Evolutionary conservation across 2,329 filamentous ascomycete genomes (phyloP), one percentile per base, ranked within the genome.

Genomic region (Daldinia sp.): DNA sequence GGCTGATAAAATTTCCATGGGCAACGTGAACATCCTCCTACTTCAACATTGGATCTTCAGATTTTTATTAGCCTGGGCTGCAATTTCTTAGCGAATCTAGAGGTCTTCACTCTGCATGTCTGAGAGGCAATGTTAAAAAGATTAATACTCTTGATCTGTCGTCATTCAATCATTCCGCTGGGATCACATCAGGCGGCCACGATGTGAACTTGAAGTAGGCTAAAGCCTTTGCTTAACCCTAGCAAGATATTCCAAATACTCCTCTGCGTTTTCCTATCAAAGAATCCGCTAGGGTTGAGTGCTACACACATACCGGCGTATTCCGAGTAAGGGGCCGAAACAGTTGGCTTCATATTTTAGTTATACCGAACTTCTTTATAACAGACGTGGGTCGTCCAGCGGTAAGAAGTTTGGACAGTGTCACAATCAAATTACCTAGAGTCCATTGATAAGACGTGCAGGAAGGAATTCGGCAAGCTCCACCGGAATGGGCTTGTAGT

Each of bases 1-100:
- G 11, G 80, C 82, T 4, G 77, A 84, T 49, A 73, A 74, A 13
- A 64, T 80, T 8, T 73, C 79, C 5, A 64, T 79, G 21, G 79
- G 82, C 2, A 77, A 68, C 29, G 61, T 75, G 15, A 67, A 72
- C 25, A 49, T 81, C 17, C 63, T 81, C 7, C 70, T 71, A 50
- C 50, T 74, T 4, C 68, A 77, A 57, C 68, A 74, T 34, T 58
- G 80, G 8, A n/a, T 76, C 25, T 34, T 77, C 27, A 76, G 75
- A 57, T 66, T 69, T 7, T 69, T 72, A 19, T 48, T 76, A 17
- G 77, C 75, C 25, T 81, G 77, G 79, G 39, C 49, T 39, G 34
- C 48, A 11, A 30, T 29, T 25, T 43, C 21, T 27, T 43, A 15
- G 27, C 9, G 1, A 13, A 27, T 4, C 4, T 27, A 8, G 39